Evolutionary conservation across 1,284 basidiomycete genomes (phyloP), one percentile per base, ranked within the genome.

Genomic region (Naganishia cerealis): DNA sequence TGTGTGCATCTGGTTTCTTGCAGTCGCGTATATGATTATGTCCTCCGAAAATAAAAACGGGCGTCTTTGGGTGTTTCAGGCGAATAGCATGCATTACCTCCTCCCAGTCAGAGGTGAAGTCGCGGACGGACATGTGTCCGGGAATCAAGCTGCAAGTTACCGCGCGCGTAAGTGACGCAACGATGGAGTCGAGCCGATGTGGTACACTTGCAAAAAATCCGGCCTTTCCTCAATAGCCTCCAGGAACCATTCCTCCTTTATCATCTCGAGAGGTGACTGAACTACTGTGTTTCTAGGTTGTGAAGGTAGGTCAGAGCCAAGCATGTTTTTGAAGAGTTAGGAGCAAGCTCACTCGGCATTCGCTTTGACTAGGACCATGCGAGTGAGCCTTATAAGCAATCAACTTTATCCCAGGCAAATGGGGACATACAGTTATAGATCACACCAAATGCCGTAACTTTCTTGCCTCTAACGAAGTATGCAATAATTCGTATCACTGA

Each of bases 1-100:
- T 78, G 18, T 76, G 68, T 24, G 71, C 74, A 70, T 80, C 78
- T 40, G 77, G 85, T 81, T 78, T 81, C 82, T 85, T 75, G 77
- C 90, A 92, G 76, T 91, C 89, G 66, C 90, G 86, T 68, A 92
- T 88, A 75, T 92, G 90, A 1, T 83, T 86, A 73, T 92, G 90
- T 3, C 88, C 87, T 4, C 91, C 91, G 61, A 93, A 86, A 71
- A 93, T 88, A 62, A 91, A 75, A 63, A 94, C 88, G 0, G 91
- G 91, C 0, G 88, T 89, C 8, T 79, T 75, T 0, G 88, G 85
- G 76, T 93, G 92, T 0, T 87, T 82, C 2, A 83, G 82, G 18
- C 91, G 86, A 63, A 94, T 83, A 8, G 89, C 89, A 65, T 89
- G 81, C 77, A 89, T 90, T 0, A 94, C 87, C 15, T 84, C 87